Conservation (phyloP, 75 land plant genomes). For the Ceratopteris richardii region DNA sequence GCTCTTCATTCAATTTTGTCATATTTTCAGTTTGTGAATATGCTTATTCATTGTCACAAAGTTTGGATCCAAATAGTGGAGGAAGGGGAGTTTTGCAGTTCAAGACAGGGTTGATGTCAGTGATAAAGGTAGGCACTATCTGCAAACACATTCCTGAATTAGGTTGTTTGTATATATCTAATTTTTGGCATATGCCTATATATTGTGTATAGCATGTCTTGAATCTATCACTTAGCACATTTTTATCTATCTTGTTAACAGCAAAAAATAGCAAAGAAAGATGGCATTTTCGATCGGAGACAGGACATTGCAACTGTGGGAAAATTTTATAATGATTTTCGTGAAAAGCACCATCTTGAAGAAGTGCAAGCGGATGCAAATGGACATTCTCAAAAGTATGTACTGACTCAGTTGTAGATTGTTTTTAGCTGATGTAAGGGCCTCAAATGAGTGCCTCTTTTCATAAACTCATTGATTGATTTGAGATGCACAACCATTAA, state of each 20-base stretch:
- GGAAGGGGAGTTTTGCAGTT: constrained; percentile 33
- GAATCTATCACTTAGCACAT: not conserved
- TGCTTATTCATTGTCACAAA: constrained; percentile 29
- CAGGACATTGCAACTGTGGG: constrained; percentile 26
- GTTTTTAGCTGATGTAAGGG: not conserved
- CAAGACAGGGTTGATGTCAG: constrained; percentile 26
- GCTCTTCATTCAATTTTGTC: no score
- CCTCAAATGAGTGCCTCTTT: not conserved
- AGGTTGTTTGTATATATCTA: not conserved
- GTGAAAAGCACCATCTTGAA: constrained; percentile 30
- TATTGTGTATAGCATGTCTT: no score
- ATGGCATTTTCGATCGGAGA: constrained; percentile 33
- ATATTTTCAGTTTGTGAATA: constrained; percentile 34
- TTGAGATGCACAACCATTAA: no score
- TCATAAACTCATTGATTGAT: not conserved
- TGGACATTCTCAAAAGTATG: constrained; percentile 16
- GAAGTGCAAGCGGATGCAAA: constrained; percentile 25
- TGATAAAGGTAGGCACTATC: constrained; percentile 20
- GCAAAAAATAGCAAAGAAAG: constrained; percentile 38
- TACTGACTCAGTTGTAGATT: not conserved
- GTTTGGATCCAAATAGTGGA: constrained; percentile 29
- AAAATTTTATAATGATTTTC: constrained; percentile 21
- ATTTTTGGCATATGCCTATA: not conserved
- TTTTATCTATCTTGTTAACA: constrained; percentile 9
- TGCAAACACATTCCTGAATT: not conserved